Percentiles rank a stretch among this genome's conserved stretches.
phyloP scores from a whole-genome alignment of 73 alveolate species.

The Diophrys sp. region DNA sequence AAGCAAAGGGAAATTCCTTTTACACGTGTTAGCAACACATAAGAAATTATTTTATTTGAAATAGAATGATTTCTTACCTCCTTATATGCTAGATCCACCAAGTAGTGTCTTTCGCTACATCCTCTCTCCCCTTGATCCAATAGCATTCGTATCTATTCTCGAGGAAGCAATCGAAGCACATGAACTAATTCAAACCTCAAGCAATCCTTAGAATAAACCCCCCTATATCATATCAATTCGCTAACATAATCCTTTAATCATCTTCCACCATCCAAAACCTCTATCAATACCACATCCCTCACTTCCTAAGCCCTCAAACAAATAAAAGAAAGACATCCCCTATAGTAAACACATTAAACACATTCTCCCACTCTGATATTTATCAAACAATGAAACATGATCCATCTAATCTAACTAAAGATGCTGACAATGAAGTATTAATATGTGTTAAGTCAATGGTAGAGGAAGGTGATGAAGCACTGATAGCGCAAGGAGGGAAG shows the following conservation, averaged over 20 bases:
- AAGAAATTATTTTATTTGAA: too few species aligned
- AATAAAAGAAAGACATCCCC: constrained; percentile 56
- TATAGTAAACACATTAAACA: constrained; percentile 60
- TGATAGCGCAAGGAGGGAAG: constrained; percentile 77
- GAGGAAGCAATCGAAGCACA: constrained; percentile 85
- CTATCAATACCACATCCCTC: constrained; percentile 55
- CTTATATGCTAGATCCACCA: too few species aligned
- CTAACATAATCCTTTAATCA: constrained; percentile 65
- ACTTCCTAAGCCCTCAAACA: constrained; percentile 66
- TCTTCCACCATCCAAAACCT: constrained; percentile 39
- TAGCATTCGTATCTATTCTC: constrained; percentile 47
- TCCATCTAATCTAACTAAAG: constrained; percentile 3
- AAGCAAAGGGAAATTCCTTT: too few species aligned
- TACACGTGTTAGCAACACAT: too few species aligned
- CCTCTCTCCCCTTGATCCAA: too few species aligned
- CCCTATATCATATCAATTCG: constrained; percentile 83
- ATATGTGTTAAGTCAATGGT: constrained; percentile 55
- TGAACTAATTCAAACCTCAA: constrained; percentile 66
- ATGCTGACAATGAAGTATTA: constrained; percentile 7
- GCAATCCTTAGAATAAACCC: constrained; percentile 42
- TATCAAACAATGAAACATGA: constrained; percentile 46
- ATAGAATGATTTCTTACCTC: too few species aligned
- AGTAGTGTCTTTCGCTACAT: too few species aligned
- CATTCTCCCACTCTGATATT: constrained; percentile 66
- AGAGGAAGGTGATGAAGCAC: constrained; percentile 38